These are phyloP conservation scores for Microascus cirrosus DNA, from an alignment of 2,329 filamentous ascomycete species.

Conservation along the genomic window DNA sequence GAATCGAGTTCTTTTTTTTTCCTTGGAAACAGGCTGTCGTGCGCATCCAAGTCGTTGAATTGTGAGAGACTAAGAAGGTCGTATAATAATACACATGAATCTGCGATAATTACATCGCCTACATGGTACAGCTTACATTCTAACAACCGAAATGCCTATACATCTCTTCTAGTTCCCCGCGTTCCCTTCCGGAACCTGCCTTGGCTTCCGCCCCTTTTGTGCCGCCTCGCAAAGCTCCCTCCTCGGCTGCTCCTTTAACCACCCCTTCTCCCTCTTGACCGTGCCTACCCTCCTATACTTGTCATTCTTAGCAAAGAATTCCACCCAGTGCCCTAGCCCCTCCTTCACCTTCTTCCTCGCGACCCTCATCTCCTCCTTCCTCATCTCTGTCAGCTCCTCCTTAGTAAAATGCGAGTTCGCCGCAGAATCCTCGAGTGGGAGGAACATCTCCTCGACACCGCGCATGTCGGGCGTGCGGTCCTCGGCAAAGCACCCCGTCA, in stretches of 20 bases:
- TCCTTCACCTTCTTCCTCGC: slow-evolving; percentile 56
- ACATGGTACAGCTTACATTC: too few relatives aligned
- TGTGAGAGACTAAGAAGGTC: not conserved
- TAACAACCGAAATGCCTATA: too few relatives aligned
- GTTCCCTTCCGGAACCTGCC: slow-evolving; percentile 40
- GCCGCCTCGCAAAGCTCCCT: slow-evolving; percentile 62
- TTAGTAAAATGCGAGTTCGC: slow-evolving; percentile 49
- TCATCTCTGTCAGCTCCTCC: slow-evolving; percentile 38
- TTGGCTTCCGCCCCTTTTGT: slow-evolving; percentile 41
- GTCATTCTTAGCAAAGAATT: slow-evolving; percentile 68
- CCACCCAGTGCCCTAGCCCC: slow-evolving; percentile 68
- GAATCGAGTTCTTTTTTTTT: slow-evolving; percentile 6
- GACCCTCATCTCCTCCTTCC: slow-evolving; percentile 50
- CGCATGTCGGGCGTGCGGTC: slow-evolving; percentile 77
- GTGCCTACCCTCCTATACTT: slow-evolving; percentile 76
- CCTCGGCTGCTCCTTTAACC: slow-evolving; percentile 50
- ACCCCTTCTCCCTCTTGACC: slow-evolving; percentile 50
- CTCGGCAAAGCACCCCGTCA: slow-evolving; percentile 85
- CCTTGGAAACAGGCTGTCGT: not conserved
- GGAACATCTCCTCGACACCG: slow-evolving; percentile 78
- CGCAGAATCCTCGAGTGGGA: slow-evolving; percentile 50
- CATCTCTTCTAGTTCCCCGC: slow-evolving; percentile 1
- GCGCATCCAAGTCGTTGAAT: too few relatives aligned
- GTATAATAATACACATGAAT: too few relatives aligned
- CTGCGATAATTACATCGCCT: too few relatives aligned